A percentile compares a stretch with the other conserved stretches of the same genome.
These are phyloP conservation scores for Boletus huronensis DNA, from an alignment of 768 basidiomycete species.

Conservation along the genomic window DNA sequence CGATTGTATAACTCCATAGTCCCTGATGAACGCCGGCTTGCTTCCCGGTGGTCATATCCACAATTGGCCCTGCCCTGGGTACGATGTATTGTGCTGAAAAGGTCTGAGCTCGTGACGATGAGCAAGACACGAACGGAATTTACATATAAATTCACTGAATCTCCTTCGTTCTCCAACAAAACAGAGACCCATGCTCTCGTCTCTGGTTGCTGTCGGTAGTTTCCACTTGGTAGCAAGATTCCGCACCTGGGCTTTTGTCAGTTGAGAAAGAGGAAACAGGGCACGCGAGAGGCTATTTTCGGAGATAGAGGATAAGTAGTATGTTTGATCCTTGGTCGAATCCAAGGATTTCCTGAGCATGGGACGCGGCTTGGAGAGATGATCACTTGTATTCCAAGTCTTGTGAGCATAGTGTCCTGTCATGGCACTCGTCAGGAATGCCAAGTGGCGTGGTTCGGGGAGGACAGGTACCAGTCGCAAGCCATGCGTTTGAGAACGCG, in stretches of 20 bases:
- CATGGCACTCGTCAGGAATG: not conserved
- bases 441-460: not conserved
- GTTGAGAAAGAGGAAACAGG: constrained; percentile 70
- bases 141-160: constrained; percentile 74
- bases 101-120: not conserved
- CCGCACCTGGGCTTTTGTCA: constrained; percentile 71
- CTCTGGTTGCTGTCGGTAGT: constrained; percentile 69
- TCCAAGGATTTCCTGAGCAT: constrained; percentile 56
- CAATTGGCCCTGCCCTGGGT: constrained; percentile 65
- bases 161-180: constrained; percentile 81
- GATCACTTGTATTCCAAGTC: constrained; percentile 37
- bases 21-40: constrained; percentile 64
- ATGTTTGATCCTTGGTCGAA: constrained; percentile 81
- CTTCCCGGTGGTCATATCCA: constrained; percentile 53
- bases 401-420: constrained; percentile 87
- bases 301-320: constrained; percentile 79
- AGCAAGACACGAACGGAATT: constrained; percentile 19
- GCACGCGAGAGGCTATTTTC: constrained; percentile 63
- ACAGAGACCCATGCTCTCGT: constrained; percentile 92
- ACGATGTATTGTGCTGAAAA: constrained; percentile 70
- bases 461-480: constrained; percentile 69
- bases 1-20: constrained; percentile 82
- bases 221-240: constrained; percentile 58
- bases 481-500: constrained; percentile 47
- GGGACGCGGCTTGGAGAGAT: constrained; percentile 35